These are phyloP conservation scores for Schizophyllum amplum DNA, from an alignment of 1,284 basidiomycete species.

Conservation along the genomic window DNA sequence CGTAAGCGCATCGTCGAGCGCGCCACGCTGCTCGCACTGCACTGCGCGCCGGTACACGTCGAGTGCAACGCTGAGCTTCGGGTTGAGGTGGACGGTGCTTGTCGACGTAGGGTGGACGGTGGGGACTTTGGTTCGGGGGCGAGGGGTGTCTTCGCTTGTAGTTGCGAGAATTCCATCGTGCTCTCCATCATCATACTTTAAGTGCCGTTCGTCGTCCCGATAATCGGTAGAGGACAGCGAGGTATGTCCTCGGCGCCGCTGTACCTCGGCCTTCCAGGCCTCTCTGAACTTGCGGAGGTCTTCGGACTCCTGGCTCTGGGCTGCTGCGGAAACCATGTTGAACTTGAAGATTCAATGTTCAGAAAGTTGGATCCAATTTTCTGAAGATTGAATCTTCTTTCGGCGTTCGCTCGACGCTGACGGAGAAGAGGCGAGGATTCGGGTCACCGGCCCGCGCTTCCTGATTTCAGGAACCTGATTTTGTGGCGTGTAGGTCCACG, in stretches of 20 bases:
- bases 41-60: slow-evolving; percentile 65
- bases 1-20: slow-evolving; percentile 65
- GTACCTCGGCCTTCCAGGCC: slow-evolving; percentile 68
- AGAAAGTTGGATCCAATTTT: no score
- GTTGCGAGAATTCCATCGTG: no score
- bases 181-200: no score
- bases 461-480: no score
- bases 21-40: slow-evolving; percentile 61
- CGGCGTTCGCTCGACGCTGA: no score
- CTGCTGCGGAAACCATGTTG: no score
- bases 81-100: background rate
- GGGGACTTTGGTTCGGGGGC: background rate
- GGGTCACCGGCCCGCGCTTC: no score
- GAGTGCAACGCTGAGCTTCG: slow-evolving; percentile 33
- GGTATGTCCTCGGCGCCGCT: slow-evolving; percentile 21
- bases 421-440: no score
- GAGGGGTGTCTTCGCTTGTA: background rate
- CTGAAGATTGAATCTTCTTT: no score
- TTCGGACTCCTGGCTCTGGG: slow-evolving; percentile 31
- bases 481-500: background rate
- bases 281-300: slow-evolving; percentile 65
- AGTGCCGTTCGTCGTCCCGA: no score
- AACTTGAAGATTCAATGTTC: no score
- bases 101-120: slow-evolving; percentile 1
- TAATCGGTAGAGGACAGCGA: background rate